Conservation (phyloP, 2,329 filamentous ascomycete genomes). For the Fusarium sp. region DNA sequence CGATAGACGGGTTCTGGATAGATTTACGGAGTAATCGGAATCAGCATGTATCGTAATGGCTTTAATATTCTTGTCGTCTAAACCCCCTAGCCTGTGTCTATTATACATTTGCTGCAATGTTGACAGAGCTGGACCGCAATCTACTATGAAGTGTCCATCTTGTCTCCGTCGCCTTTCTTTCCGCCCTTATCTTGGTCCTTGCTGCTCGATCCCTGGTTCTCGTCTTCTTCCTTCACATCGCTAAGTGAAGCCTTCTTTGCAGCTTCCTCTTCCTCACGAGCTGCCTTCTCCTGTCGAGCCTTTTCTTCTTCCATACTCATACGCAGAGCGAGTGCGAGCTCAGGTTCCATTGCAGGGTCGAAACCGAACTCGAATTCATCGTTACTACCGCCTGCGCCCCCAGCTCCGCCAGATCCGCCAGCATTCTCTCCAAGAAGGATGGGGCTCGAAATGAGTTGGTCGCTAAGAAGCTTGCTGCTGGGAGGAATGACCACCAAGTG, state of each 20-base stretch:
- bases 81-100: slow-evolving; percentile 44
- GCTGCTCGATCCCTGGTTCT: slow-evolving; percentile 69
- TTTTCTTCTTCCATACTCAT: slow-evolving; percentile 99
- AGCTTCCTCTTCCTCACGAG: slow-evolving; percentile 78
- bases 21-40: slow-evolving; percentile 26
- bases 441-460: slow-evolving; percentile 88
- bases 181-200: slow-evolving; percentile 74
- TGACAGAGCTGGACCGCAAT: slow-evolving; percentile 41
- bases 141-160: slow-evolving; percentile 86
- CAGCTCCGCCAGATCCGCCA: slow-evolving; percentile 64
- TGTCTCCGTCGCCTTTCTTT: slow-evolving; percentile 76
- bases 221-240: slow-evolving; percentile 83
- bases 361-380: slow-evolving; percentile 82
- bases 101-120: slow-evolving; percentile 51
- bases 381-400: slow-evolving; percentile 69
- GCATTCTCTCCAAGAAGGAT: slow-evolving; percentile 88
- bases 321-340: slow-evolving; percentile 90
- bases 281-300: slow-evolving; percentile 88
- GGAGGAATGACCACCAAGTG: slow-evolving; percentile 91
- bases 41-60: slow-evolving; percentile 40
- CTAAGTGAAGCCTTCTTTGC: slow-evolving; percentile 82
- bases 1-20: slow-evolving; percentile 51
- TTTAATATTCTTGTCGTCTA: slow-evolving; percentile 45
- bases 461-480: slow-evolving; percentile 90
- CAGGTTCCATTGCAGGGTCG: slow-evolving; percentile 91